Base-by-base conservation (phyloP, 129 eudicot genomes). In the Tagetes patula region DNA sequence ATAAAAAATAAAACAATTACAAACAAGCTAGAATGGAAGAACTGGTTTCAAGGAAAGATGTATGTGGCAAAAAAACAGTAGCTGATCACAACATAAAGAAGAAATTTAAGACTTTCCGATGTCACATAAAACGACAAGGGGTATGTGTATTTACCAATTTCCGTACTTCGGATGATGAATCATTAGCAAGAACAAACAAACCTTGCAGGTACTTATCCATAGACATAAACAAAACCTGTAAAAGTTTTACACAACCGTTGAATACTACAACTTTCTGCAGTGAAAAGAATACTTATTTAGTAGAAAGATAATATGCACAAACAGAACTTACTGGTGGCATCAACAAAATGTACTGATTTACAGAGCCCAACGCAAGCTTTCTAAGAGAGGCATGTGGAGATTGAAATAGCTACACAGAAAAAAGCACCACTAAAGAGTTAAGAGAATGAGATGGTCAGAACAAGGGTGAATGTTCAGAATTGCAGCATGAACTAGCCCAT, bases 161-260 rank as follows among this genome's bases (percentile, higher is more conserved):
- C 83, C 98, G 97, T 69, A 94, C 97, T 79, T 94, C 98, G 5
- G 96, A 75, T 64, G 90, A 74, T 45, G 97, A 84, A 69, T 94
- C 98, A 80, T 94, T 88, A 53, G 98, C 91, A 74, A 87, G 97
- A 81, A 88, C 83, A 84, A 94, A 94, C 82, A 94, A 86, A 82
- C 98, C 98, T 80, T 88, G 98, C 62, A 94, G 84, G 72, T 86
- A 94, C 72, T 75, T 89, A 71, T 94, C 97, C 97, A 94, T 90
- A 42, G 97, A 88, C 89, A 85, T 72, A 74, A 72, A 82, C 45
- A 87, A 71, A 74, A 85, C 91, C 97, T 91, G 82, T 77, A 82
- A 74, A 68, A 37, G 41, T 39, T 52, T 68, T 6, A 77, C 1
- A 52, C 3, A 40, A 3, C 45, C 13, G 31, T 42, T 37, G 53